These are phyloP conservation scores for Cercospora zeae-maydis DNA, from an alignment of 2,329 filamentous ascomycete genomes.

Conservation along the genomic window DNA sequence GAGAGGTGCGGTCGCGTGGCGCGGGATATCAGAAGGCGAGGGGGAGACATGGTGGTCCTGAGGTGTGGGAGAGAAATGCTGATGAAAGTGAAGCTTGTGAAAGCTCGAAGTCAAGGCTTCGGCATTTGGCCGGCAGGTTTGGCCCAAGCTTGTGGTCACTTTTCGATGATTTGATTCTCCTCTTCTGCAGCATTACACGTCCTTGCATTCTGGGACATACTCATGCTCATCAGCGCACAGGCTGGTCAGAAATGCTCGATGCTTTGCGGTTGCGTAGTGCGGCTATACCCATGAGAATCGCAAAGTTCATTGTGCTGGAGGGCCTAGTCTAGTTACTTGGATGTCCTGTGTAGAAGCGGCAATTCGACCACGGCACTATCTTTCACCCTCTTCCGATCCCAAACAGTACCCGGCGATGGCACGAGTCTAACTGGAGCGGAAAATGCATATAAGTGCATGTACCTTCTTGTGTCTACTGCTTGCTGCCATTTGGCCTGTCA, in stretches of 20 bases:
- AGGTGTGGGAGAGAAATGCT: not conserved
- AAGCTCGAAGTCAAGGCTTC: constrained; percentile 3
- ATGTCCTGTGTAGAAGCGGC: too few relatives aligned
- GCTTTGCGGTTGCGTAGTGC: too few relatives aligned
- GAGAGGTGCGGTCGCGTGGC: constrained; percentile 28
- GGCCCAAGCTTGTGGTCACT: not conserved
- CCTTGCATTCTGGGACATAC: not conserved
- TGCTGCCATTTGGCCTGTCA: not conserved
- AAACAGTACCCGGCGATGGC: too few relatives aligned
- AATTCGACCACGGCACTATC: too few relatives aligned
- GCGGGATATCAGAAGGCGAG: not conserved
- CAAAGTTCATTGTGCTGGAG: too few relatives aligned
- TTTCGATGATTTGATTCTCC: not conserved
- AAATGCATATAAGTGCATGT: too few relatives aligned
- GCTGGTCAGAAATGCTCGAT: too few relatives aligned
- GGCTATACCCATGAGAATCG: too few relatives aligned
- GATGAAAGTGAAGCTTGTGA: not conserved
- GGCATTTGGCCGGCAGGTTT: not conserved
- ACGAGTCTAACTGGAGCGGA: too few relatives aligned
- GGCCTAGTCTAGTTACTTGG: too few relatives aligned
- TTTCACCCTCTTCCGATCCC: too few relatives aligned
- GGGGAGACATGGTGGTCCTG: not conserved
- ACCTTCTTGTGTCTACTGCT: not conserved
- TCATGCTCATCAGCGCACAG: too few relatives aligned
- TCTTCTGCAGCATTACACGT: not conserved